Evolutionary conservation across 495 filamentous ascomycete species (phyloP).

Genomic region (Talaromyces stipitatus): DNA sequence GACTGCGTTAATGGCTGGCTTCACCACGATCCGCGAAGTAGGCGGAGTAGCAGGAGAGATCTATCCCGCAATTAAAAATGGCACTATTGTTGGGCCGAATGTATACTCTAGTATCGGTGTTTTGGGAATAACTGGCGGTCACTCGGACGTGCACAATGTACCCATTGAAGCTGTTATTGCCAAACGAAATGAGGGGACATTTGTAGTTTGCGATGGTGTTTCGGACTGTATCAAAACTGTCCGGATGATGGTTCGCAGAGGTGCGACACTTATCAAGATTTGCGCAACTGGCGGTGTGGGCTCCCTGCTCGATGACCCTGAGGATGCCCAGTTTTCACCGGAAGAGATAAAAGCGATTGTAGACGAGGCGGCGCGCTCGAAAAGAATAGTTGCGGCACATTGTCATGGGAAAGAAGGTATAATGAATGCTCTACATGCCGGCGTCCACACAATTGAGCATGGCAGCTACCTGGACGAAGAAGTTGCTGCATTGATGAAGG

Average conservation of each 20-base stretch:
- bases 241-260: slow-evolving; percentile 39
- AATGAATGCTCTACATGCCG: slow-evolving; percentile 36
- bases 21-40: slow-evolving; percentile 45
- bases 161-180: slow-evolving; percentile 27
- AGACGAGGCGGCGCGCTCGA: slow-evolving; percentile 35
- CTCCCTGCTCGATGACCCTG: slow-evolving; percentile 36
- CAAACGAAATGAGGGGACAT: slow-evolving; percentile 16
- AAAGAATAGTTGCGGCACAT: slow-evolving; percentile 40
- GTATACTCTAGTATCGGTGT: slow-evolving; percentile 32
- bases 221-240: slow-evolving; percentile 39
- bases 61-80: slow-evolving; percentile 33
- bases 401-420: slow-evolving; percentile 45
- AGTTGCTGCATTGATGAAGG: slow-evolving; percentile 35
- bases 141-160: slow-evolving; percentile 34
- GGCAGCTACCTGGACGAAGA: slow-evolving; percentile 36
- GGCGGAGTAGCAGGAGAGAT: slow-evolving; percentile 39
- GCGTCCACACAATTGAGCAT: slow-evolving; percentile 41
- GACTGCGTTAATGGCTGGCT: slow-evolving; percentile 38
- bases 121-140: slow-evolving; percentile 42
- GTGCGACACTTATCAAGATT: slow-evolving; percentile 45
- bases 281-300: slow-evolving; percentile 40
- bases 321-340: slow-evolving; percentile 39
- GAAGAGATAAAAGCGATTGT: slow-evolving; percentile 43
- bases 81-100: slow-evolving; percentile 38
- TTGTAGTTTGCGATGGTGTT: slow-evolving; percentile 36